Evolutionary conservation across 495 filamentous ascomycete genomes (phyloP).

Genomic region (Gamarada debralockiae): DNA sequence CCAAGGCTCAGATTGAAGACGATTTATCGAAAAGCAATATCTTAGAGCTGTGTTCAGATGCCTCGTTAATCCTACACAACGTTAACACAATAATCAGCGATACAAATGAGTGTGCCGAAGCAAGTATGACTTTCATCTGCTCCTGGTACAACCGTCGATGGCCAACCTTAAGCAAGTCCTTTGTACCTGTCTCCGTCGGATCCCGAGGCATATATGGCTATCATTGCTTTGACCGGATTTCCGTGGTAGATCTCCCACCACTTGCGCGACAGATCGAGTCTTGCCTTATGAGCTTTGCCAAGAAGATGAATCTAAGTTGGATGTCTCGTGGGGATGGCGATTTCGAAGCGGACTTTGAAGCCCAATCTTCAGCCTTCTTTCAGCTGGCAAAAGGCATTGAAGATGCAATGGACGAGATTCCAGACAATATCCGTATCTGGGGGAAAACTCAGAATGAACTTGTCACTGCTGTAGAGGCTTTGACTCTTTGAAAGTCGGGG

Average conservation of each 20-base stretch:
- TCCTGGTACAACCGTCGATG: too few species aligned
- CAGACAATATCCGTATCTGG: conserved; percentile 9
- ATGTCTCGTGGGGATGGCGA: not conserved
- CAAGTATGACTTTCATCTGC: too few species aligned
- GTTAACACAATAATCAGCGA: too few species aligned
- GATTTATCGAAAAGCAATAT: too few species aligned
- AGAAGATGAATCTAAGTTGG: conserved; percentile 5
- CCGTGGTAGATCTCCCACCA: not conserved
- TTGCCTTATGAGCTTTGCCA: conserved; percentile 4
- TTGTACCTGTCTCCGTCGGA: too few species aligned
- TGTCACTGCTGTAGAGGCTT: conserved; percentile 6
- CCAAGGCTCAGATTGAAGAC: too few species aligned
- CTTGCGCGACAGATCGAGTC: conserved; percentile 1
- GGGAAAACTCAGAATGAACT: conserved; percentile 1
- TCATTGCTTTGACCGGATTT: conserved; percentile 2
- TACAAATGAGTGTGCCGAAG: too few species aligned
- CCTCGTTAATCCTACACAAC: too few species aligned
- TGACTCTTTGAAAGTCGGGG: conserved; percentile 5
- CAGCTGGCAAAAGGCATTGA: conserved; percentile 2
- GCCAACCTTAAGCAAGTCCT: too few species aligned
- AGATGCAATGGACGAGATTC: conserved; percentile 7
- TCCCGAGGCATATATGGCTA: not conserved
- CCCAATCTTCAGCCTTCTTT: conserved; percentile 9
- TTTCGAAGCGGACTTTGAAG: conserved; percentile 3
- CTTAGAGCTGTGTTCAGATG: too few species aligned